These are phyloP conservation scores for Acer saccharum DNA, from an alignment of 345 rosid genomes.

Conservation along the genomic window DNA sequence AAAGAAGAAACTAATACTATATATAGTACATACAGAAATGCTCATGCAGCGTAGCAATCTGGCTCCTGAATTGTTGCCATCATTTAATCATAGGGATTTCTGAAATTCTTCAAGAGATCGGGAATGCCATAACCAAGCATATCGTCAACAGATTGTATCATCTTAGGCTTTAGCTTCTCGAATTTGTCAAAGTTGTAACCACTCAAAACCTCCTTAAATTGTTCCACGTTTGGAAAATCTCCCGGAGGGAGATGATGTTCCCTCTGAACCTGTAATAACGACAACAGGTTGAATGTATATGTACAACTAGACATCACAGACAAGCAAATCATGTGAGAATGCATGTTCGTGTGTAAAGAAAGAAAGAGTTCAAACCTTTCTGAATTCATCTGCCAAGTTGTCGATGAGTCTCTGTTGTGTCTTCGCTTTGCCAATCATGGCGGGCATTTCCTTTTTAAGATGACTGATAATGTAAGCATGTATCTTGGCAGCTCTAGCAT, in stretches of 20 bases:
- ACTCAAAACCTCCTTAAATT: slow-evolving; percentile 67
- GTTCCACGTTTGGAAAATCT: slow-evolving; percentile 85
- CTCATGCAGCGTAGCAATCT: background rate
- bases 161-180: slow-evolving; percentile 87
- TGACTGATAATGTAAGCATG: slow-evolving; percentile 89
- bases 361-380: slow-evolving; percentile 49
- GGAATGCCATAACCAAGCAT: slow-evolving; percentile 96
- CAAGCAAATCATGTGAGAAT: background rate
- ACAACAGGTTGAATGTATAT: background rate
- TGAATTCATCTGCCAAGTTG: slow-evolving; percentile 74
- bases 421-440: slow-evolving; percentile 91
- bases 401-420: slow-evolving; percentile 80
- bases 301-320: background rate
- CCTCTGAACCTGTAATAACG: slow-evolving; percentile 66
- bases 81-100: slow-evolving; percentile 72
- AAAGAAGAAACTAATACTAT: background rate
- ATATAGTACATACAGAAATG: background rate
- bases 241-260: slow-evolving; percentile 87
- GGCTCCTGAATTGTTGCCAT: background rate
- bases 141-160: slow-evolving; percentile 87
- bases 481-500: slow-evolving; percentile 95
- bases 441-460: slow-evolving; percentile 92
- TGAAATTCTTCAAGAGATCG: slow-evolving; percentile 73
- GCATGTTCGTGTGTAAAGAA: no score
- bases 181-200: slow-evolving; percentile 86